Conservation (phyloP, 305 asterid species). For the Fraxinus velutina region DNA sequence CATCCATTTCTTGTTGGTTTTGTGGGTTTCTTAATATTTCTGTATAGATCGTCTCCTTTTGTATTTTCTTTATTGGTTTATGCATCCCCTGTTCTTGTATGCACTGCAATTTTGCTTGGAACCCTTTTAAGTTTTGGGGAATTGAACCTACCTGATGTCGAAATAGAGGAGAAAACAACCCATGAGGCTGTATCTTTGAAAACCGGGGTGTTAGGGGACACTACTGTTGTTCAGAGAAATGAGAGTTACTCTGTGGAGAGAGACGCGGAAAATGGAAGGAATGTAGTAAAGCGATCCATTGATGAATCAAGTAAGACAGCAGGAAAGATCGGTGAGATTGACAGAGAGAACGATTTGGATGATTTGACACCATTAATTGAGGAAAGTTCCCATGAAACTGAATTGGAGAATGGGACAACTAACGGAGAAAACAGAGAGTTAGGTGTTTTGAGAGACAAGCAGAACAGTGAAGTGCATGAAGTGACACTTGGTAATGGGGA, state of each 20-base stretch:
- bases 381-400: conserved; percentile 34
- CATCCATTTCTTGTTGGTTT: conserved; percentile 72
- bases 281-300: conserved; percentile 25
- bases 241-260: conserved; percentile 50
- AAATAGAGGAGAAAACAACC: conserved; percentile 45
- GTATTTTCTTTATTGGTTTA: conserved; percentile 70
- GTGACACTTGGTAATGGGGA: conserved; percentile 40
- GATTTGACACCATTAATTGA: conserved; percentile 23
- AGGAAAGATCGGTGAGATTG: conserved; percentile 27
- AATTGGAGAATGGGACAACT: conserved; percentile 32
- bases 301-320: conserved; percentile 11
- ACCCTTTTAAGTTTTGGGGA: conserved; percentile 75
- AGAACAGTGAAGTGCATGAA: conserved; percentile 33
- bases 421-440: conserved; percentile 30
- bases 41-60: conserved; percentile 71
- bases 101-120: conserved; percentile 85
- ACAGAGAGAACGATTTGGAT: conserved; percentile 31
- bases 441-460: conserved; percentile 26
- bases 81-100: conserved; percentile 73
- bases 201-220: conserved; percentile 40
- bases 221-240: conserved; percentile 43
- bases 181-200: conserved; percentile 38
- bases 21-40: conserved; percentile 57
- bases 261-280: conserved; percentile 33
- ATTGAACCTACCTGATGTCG: conserved; percentile 61